Evolutionary conservation across 169 alveolate species (phyloP).

Genomic region (Plasmodium chabaudi): DNA sequence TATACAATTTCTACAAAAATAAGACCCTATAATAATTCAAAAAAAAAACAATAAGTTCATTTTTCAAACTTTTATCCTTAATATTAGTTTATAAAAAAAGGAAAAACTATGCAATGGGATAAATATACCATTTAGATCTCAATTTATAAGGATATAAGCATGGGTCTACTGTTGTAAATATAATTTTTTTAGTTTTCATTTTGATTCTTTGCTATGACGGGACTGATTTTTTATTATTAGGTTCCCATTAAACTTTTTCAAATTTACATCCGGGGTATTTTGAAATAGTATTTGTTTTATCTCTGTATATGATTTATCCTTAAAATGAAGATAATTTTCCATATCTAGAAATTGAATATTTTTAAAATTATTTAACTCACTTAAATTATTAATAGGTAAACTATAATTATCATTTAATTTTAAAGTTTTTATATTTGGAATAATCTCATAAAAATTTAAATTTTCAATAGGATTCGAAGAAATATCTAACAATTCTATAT

Average conservation of each 20-base stretch:
- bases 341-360: constrained; percentile 8
- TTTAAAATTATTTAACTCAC: constrained; percentile 30
- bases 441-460: constrained; percentile 20
- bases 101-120: too few species aligned
- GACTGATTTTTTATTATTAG: background rate
- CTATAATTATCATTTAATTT: constrained; percentile 51
- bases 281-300: constrained; percentile 17
- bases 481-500: constrained; percentile 39
- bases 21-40: too few species aligned
- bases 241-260: constrained; percentile 43
- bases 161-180: background rate
- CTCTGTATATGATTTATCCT: constrained; percentile 50
- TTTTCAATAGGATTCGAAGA: constrained; percentile 64
- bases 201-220: background rate
- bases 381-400: constrained; percentile 22
- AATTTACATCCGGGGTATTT: constrained; percentile 37
- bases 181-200: background rate
- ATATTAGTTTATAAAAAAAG: too few species aligned
- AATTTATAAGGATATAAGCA: too few species aligned
- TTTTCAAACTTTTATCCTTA: too few species aligned
- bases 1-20: too few species aligned
- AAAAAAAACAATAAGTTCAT: too few species aligned
- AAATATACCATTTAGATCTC: too few species aligned
- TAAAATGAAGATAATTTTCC: constrained; percentile 52
- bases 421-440: constrained; percentile 28